Evolutionary conservation across 805 yeast species (phyloP), one percentile per base, ranked within the genome.

Genomic region (Saccharomycopsis babjevae): DNA sequence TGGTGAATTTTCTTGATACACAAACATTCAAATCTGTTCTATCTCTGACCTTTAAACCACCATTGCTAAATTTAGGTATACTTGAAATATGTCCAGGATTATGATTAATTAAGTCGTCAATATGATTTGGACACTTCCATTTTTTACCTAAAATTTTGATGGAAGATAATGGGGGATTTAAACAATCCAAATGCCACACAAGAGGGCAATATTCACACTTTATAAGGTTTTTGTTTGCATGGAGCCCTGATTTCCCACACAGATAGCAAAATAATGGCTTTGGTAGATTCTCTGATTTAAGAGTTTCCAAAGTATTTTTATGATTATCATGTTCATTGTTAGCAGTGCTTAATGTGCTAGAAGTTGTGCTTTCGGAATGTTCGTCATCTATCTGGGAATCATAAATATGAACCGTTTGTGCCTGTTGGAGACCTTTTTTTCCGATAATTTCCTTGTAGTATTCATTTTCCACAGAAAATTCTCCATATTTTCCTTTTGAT

Each of bases 121-220:
- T 82, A 73, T 90, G 97, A 66, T 88, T 86, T 1, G 97, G 98
- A 72, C 97, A 94, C 74, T 82, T 84, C 98, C 97, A 93, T 71
- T 85, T 88, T 54, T 78, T 77, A 1, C 94, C 96, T 54, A 88
- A 70, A 50, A 86, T 83, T 67, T 89, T 89, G 20, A 86, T 82
- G 5, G 86, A 77, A 16, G 89, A 78, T 66, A 89, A 74, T 1
- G 97, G 96, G 1, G 89, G 88, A 58, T 80, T 77, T 16, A 92
- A 72, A 71, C 98, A 92, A 72, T 93, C 97, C 56, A 92, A 72
- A 73, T 92, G 98, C 96, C 96, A 92, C 18, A 84, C 80, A 3
- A 87, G 75, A 0, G 86, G 77, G 71, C 98, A 92, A 68, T 85
- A 88, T 68, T 90, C 97, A 71, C 98, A 92, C 61, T 81, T 82